Percentiles rank a stretch among this genome's conserved stretches.
phyloP scores from a whole-genome alignment of 345 rosid genomes.

The Cardamine resedifolia region DNA sequence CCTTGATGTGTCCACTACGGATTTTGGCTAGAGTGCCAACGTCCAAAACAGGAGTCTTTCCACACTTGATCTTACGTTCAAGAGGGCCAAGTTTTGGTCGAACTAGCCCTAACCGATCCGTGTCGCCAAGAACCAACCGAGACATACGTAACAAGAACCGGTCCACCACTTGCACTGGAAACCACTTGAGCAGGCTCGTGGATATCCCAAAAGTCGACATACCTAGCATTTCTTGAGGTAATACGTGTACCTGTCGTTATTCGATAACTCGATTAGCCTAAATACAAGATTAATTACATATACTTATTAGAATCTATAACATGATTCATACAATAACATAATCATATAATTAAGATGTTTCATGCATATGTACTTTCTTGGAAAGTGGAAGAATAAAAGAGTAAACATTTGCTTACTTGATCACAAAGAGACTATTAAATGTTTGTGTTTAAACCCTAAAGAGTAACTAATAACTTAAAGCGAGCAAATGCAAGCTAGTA shows the following conservation, averaged over 20 bases:
- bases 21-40: constrained; percentile 72
- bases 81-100: constrained; percentile 82
- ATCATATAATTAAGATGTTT: neutral
- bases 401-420: neutral
- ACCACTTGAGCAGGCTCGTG: constrained; percentile 79
- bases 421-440: neutral
- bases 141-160: constrained; percentile 56
- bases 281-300: neutral
- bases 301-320: neutral
- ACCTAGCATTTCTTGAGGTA: constrained; percentile 88
- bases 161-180: constrained; percentile 65
- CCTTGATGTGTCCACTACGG: constrained; percentile 75
- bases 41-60: constrained; percentile 92
- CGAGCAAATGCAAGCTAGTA: neutral
- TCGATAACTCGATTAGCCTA: neutral
- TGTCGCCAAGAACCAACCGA: constrained; percentile 59
- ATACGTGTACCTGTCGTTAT: constrained; percentile 67
- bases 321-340: neutral
- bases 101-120: constrained; percentile 53
- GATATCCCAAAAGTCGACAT: constrained; percentile 76
- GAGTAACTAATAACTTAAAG: neutral
- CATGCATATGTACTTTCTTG: neutral
- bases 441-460: neutral
- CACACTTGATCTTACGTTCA: constrained; percentile 56
- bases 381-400: neutral